Percentiles rank a stretch among this genome's conserved stretches.
phyloP scores from a whole-genome alignment of 768 basidiomycete species.

The Leccinellum albellum region DNA sequence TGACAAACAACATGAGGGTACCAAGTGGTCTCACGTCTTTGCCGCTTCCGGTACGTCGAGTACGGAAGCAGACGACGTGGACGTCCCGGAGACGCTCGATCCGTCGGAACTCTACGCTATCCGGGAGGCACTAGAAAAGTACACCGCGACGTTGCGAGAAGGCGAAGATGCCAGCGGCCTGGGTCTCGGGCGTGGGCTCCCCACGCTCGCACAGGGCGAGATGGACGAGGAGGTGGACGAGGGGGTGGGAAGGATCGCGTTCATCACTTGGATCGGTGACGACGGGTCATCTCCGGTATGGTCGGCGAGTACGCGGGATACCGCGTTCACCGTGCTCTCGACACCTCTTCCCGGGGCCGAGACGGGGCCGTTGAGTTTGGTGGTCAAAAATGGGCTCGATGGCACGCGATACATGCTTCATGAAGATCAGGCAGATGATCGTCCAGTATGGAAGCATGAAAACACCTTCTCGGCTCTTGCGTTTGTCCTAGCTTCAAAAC shows the following conservation, averaged over 20 bases:
- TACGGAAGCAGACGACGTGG: constrained; percentile 43
- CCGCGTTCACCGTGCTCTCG: constrained; percentile 58
- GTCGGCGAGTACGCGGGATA: constrained; percentile 33
- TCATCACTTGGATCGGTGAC: constrained; percentile 62
- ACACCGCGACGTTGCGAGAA: constrained; percentile 59
- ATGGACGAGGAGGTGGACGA: constrained; percentile 87
- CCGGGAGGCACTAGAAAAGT: constrained; percentile 81
- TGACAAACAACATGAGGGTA: constrained; percentile 80
- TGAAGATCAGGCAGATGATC: constrained; percentile 10
- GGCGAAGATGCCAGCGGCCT: constrained; percentile 60
- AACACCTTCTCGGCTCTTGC: constrained; percentile 87
- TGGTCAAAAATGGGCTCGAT: constrained; percentile 72
- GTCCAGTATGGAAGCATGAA: constrained; percentile 62
- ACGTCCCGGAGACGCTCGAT: constrained; percentile 86
- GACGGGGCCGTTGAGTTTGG: constrained; percentile 37
- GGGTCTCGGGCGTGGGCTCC: constrained; percentile 64
- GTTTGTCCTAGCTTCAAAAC: constrained; percentile 92
- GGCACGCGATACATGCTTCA: constrained; percentile 58
- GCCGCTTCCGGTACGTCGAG: constrained; percentile 40
- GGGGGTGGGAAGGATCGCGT: constrained; percentile 60
- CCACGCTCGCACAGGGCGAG: constrained; percentile 84
- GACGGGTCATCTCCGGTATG: constrained; percentile 47
- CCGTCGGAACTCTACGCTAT: constrained; percentile 78
- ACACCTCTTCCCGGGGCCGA: constrained; percentile 59
- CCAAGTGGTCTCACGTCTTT: constrained; percentile 87